Base-by-base conservation (phyloP, 306 rosid species). In the Erythrophleum fordii region DNA sequence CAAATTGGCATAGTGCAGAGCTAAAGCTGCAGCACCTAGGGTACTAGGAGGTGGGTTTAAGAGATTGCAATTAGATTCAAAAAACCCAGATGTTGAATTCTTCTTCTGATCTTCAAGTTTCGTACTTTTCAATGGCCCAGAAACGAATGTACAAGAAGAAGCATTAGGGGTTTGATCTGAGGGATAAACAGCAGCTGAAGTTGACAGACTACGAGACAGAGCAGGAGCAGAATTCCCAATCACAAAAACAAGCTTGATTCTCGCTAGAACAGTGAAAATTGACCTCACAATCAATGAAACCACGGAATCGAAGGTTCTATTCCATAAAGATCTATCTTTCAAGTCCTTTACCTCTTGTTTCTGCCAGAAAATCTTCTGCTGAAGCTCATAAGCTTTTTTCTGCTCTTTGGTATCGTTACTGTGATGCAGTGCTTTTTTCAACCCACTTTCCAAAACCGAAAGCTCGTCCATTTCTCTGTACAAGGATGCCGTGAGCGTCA, bases 321-420 rank as follows among this genome's bases (percentile, higher is more conserved):
- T 87, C 99, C 99, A 96, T 0, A 96, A 69, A 1, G 94, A 96
- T 71, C 89, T 89, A 2, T 90, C 93, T 61, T 89, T 96, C 5
- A 92, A 62, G 51, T 90, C 91, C 87, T 93, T 96, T 2, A 96
- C 88, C 73, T 96, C 97, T 69, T 96, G 97, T 67, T 83, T 88
- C 79, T 89, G 93, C 97, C 97, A 96, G 55, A 85, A 81, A 44
- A 96, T 92, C 89, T 86, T 96, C 82, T 96, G 94, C 73, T 91
- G 97, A 69, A 93, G 86, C 37, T 95, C 99, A 11, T 82, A 51
- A 17, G 87, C 69, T 56, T 89, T 90, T 56, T 89, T 90, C 67
- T 88, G 91, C 26, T 90, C 97, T 20, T 88, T 90, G 16, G 59
- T 72, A 16, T 81, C 75, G 6, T 42, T 14, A 48, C 76, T 48